Evolutionary conservation across 1,139 yeast genomes (phyloP), one percentile per base, ranked within the genome.

Genomic region (Candida glucosophila): DNA sequence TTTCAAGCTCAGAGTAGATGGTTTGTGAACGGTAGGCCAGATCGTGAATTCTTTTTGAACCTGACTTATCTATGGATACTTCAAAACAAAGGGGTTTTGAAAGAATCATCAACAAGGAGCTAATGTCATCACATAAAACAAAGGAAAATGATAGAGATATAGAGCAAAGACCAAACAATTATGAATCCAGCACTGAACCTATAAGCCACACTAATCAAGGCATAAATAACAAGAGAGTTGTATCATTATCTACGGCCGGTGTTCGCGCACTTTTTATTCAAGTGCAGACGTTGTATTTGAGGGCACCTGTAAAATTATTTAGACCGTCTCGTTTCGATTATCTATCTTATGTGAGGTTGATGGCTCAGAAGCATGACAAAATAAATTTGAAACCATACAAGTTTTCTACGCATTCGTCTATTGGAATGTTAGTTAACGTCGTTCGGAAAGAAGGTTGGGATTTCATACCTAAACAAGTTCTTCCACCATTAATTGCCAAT

Each of bases 321-420:
- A 63, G 95, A 19, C 97, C 97, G 2, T 78, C 95, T 5, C 58
- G 96, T 26, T 81, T 88, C 34, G 97, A 88, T 49, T 85, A 82
- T 43, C 57, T 83, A 45, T 79, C 81, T 6, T 69, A 76, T 29
- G 73, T 77, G 1, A 49, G 83, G 26, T 70, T 73, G 15, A 46
- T 73, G 17, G 70, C 67, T n/a, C 49, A 61, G 34, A 50, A 52
- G 23, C 56, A 58, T 33, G 71, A 67, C 29, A 69, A 67, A 26
- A 56, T 73, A 10, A 55, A 53, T 22, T 40, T 57, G 14, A 70
- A 73, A 36, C 86, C 90, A 0, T 80, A 80, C 64, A 65, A 66
- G 22, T 61, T 78, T 36, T 56, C 72, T 34, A 78, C 92, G 3
- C 94, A 86, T 48, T 80, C 94, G 1, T 71, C 85, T 1, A 42